Evolutionary conservation across 1,139 yeast species (phyloP).

Genomic region (Lodderomyces pseudojiufengensis): DNA sequence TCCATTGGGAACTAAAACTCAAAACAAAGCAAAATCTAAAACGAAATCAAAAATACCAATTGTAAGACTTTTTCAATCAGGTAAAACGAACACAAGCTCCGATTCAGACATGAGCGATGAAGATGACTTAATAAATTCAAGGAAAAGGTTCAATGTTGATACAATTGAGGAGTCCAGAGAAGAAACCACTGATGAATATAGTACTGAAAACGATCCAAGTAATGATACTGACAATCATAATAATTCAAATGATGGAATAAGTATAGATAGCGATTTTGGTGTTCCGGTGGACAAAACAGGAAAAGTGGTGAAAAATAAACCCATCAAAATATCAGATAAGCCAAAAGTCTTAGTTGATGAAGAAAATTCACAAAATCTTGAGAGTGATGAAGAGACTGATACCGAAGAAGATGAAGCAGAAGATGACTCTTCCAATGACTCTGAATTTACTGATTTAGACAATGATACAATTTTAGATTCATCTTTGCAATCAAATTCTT

Average conservation of each 20-base stretch:
- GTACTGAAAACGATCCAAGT: constrained; percentile 15
- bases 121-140: constrained; percentile 1
- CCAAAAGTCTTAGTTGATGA: constrained; percentile 13
- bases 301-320: constrained; percentile 10
- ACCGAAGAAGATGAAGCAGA: constrained; percentile 12
- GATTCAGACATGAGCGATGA: constrained; percentile 20
- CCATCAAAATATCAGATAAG: neutral
- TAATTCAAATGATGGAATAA: constrained; percentile 17
- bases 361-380: constrained; percentile 17
- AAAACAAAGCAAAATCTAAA: constrained; percentile 8
- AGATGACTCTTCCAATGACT: constrained; percentile 34
- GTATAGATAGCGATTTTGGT: constrained; percentile 35
- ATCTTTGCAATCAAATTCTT: constrained; percentile 29
- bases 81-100: constrained; percentile 9
- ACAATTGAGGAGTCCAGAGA: constrained; percentile 5
- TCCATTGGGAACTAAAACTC: constrained; percentile 8
- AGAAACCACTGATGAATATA: constrained; percentile 14
- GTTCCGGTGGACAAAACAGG: constrained; percentile 22
- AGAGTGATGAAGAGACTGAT: constrained; percentile 13
- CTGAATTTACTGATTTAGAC: constrained; percentile 46
- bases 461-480: constrained; percentile 36
- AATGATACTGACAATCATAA: neutral
- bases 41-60: constrained; percentile 15
- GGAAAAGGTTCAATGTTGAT: constrained; percentile 3
- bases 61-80: constrained; percentile 20